Base-by-base conservation (phyloP, 2,329 filamentous ascomycete species). In the Fusarium sp. region DNA sequence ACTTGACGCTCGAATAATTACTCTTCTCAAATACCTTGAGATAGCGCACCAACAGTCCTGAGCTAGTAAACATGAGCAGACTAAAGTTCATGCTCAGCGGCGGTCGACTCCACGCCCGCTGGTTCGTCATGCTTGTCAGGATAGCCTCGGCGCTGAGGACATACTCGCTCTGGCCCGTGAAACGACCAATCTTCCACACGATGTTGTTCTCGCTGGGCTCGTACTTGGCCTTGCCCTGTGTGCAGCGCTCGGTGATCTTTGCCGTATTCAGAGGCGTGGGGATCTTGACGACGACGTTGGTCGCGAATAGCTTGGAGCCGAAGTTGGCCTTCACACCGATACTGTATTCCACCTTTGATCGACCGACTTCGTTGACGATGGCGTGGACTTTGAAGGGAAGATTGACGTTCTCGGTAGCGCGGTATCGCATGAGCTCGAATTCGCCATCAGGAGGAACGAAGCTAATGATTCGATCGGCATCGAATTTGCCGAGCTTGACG, bases 11-110 rank as follows among this genome's bases (percentile, higher is more conserved):
- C 66, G 92, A 96, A 79, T 99, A 99, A 80, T 98, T 98, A 80
- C 88, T 96, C 89, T 99, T 99, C 83, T 99, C 96, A 82, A 99
- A 99, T 3, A 99, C 96, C 82, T 99, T 99, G 58, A 99, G 81
- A 79, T 99, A 99, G 48, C 96, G 85, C 58, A 99, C 96, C 68
- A 99, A 77, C 76, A 99, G 78, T 1, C 96, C 96, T 1, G 92
- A 96, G 76, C 93, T 97, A 20, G 96, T 99, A 77, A 99, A 99
- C 96, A 99, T 99, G 74, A 99, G 85, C 74, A 99, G 80, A 67
- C 91, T 96, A 76, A 99, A 99, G 79, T 89, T 96, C 79, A 99
- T 82, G 79, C 90, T 97, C 64, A 99, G 82, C 6, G 96, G 96
- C 47, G 96, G 96, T 53, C 96, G 86, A 71, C 92, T 96, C 96